Percentiles rank a stretch among this genome's conserved stretches.
Evolutionary conservation across 2,329 filamentous ascomycete species (phyloP).

Genomic region (Fusarium sp.): DNA sequence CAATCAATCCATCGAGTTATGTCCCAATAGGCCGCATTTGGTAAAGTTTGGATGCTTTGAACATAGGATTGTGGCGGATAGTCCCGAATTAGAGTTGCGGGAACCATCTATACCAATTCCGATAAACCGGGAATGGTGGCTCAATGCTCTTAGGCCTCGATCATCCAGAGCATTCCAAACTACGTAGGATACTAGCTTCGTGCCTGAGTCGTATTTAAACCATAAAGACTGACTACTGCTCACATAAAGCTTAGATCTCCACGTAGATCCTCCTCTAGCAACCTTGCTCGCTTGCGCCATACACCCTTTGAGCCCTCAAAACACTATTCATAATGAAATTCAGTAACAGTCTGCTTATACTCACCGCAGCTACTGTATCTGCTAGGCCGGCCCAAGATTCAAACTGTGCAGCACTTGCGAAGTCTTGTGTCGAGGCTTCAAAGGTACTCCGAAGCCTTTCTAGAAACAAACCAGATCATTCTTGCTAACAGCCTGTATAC

Average conservation of each 20-base stretch:
- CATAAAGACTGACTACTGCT: too few relatives aligned
- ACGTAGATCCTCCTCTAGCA: too few relatives aligned
- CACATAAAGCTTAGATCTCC: too few relatives aligned
- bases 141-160: slow-evolving; percentile 10
- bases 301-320: too few relatives aligned
- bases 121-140: slow-evolving; percentile 26
- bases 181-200: not conserved
- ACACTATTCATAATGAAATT: not conserved
- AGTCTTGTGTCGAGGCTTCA: too few relatives aligned
- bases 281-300: not conserved
- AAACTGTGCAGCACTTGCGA: slow-evolving; percentile 2
- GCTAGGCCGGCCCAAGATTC: not conserved
- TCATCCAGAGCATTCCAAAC: slow-evolving; percentile 20
- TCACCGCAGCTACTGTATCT: not conserved
- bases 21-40: not conserved
- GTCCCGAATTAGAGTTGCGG: not conserved
- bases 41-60: not conserved
- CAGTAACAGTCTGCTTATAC: not conserved
- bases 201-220: slow-evolving; percentile 4
- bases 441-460: too few relatives aligned
- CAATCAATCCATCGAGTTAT: too few relatives aligned
- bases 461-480: too few relatives aligned
- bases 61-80: not conserved
- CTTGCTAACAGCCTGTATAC: not conserved
- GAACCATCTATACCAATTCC: slow-evolving; percentile 4